A percentile compares a stretch with the other conserved stretches of the same genome.
Conservation (phyloP, 768 basidiomycete species). For the Hygrophoropsis aurantiaca region DNA sequence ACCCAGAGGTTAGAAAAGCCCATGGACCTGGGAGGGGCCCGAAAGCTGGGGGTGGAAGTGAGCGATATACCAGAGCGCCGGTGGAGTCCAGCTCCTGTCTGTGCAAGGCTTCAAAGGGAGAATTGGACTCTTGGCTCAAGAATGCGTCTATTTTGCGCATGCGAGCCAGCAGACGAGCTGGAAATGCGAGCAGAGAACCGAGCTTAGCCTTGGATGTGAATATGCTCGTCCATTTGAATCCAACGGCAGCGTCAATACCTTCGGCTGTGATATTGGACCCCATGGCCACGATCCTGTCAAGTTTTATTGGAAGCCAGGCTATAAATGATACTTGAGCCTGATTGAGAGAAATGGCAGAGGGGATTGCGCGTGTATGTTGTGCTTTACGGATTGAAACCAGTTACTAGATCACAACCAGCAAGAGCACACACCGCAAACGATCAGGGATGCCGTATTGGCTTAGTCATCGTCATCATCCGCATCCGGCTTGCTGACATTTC, state of each 20-base stretch:
- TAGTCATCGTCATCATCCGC: too few relatives aligned
- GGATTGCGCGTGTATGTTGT: too few relatives aligned
- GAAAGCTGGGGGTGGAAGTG: conserved; percentile 10
- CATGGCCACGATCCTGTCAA: conserved; percentile 1
- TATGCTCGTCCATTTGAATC: not conserved
- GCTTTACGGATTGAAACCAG: too few relatives aligned
- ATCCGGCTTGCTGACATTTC: conserved; percentile 16
- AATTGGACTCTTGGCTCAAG: conserved; percentile 18
- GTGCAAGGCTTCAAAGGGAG: not conserved
- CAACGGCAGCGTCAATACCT: conserved; percentile 1
- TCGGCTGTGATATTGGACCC: conserved; percentile 1
- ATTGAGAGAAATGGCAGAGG: too few relatives aligned
- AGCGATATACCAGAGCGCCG: conserved; percentile 2
- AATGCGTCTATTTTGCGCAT: conserved; percentile 37
- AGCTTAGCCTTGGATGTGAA: conserved; percentile 21
- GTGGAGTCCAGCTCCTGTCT: conserved; percentile 6
- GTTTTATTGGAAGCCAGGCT: not conserved
- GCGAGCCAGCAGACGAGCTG: conserved; percentile 38
- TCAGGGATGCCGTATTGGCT: conserved; percentile 4
- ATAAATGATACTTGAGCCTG: too few relatives aligned
- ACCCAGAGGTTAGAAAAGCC: conserved; percentile 74
- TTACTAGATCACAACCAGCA: not conserved
- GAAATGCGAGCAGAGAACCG: conserved; percentile 38
- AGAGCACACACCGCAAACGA: not conserved
- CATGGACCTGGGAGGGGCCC: conserved; percentile 56